Evolutionary conservation across 2,329 filamentous ascomycete genomes (phyloP).

Genomic region (Claviceps maximensis): DNA sequence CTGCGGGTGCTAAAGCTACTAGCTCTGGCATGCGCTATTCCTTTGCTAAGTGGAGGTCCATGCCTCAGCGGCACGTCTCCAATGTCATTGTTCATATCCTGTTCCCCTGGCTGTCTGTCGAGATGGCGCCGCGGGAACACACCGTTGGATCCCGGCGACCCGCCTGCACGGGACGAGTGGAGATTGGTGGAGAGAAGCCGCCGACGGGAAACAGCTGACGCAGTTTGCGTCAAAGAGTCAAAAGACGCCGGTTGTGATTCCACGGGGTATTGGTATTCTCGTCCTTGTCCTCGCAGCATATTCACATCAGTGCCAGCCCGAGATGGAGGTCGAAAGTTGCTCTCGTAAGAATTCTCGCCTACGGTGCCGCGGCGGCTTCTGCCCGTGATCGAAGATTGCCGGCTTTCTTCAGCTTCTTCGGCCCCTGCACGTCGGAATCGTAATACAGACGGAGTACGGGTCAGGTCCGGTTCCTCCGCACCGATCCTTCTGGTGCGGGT

Average conservation of each 20-base stretch:
- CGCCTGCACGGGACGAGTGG: constrained; percentile 30
- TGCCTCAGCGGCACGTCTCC: constrained; percentile 1
- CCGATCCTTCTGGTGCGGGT: constrained; percentile 32
- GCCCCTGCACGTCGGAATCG: constrained; percentile 31
- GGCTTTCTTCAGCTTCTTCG: constrained; percentile 34
- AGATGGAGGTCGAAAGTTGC: constrained; percentile 42
- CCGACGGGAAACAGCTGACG: constrained; percentile 38
- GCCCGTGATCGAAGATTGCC: constrained; percentile 28
- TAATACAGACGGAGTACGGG: constrained; percentile 35
- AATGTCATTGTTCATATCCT: constrained; percentile 15
- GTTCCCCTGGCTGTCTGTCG: constrained; percentile 30
- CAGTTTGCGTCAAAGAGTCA: constrained; percentile 21
- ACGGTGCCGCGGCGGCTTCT: constrained; percentile 33
- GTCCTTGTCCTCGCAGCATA: constrained; percentile 18
- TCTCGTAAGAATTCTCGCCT: constrained; percentile 32
- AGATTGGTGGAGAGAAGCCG: constrained; percentile 37
- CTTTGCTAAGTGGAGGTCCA: constrained; percentile 28
- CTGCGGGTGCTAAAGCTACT: constrained; percentile 31
- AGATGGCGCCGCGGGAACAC: constrained; percentile 33
- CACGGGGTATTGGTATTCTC: constrained; percentile 16
- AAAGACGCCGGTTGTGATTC: constrained; percentile 22
- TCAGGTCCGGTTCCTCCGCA: constrained; percentile 38
- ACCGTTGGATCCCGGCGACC: constrained; percentile 24
- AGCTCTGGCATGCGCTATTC: constrained; percentile 27
- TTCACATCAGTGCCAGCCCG: constrained; percentile 44